These are phyloP conservation scores for Candida sojae DNA, from an alignment of 1,139 yeast genomes.

Conservation along the genomic window DNA sequence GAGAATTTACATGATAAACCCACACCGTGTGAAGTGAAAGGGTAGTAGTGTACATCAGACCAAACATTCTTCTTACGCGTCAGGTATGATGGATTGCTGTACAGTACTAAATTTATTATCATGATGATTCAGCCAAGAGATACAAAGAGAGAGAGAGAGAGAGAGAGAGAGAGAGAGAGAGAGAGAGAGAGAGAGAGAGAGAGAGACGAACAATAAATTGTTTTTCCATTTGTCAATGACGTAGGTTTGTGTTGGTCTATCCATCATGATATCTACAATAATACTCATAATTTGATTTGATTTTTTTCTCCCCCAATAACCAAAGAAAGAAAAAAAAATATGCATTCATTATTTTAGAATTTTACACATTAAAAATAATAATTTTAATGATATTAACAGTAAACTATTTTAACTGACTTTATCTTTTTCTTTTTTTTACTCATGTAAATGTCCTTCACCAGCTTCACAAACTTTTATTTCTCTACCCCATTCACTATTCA, in stretches of 20 bases:
- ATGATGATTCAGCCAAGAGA: neutral
- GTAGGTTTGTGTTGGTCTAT: neutral
- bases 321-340: neutral
- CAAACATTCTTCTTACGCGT: constrained; percentile 2
- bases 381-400: neutral
- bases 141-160: too few species aligned
- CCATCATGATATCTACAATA: too few species aligned
- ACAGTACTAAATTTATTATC: neutral
- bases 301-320: neutral
- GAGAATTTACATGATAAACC: neutral
- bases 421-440: neutral
- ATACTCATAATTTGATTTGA: neutral
- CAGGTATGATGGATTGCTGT: neutral
- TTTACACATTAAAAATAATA: neutral
- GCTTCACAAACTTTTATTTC: constrained; percentile 71
- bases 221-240: neutral
- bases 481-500: constrained; percentile 96
- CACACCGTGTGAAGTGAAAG: neutral
- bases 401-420: too few species aligned
- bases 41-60: neutral
- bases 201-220: too few species aligned
- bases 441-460: constrained; percentile 30
- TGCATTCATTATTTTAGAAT: neutral
- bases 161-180: too few species aligned
- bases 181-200: too few species aligned